Evolutionary conservation across 2,329 filamentous ascomycete genomes (phyloP).

Genomic region (Aspergillus aculeatus): DNA sequence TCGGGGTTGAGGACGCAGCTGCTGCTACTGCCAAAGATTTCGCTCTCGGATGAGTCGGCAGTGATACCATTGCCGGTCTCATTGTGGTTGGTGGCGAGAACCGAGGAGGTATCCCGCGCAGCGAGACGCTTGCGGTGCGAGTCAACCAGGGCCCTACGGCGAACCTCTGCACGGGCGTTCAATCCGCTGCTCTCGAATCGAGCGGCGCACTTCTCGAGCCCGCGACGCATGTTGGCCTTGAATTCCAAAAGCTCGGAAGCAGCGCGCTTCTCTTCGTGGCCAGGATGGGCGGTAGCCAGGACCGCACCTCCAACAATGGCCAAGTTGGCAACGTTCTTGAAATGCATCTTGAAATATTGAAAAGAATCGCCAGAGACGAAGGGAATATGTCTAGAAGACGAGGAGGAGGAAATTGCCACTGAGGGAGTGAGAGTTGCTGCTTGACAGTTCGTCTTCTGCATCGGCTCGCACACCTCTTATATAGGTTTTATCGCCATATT

Average conservation of each 20-base stretch:
- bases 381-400: background rate
- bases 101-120: constrained; percentile 35
- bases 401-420: background rate
- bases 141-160: constrained; percentile 2
- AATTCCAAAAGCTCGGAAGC: constrained; percentile 6
- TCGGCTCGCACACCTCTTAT: background rate
- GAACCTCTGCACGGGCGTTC: constrained; percentile 14
- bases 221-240: constrained; percentile 18
- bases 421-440: background rate
- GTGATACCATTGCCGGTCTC: constrained; percentile 29
- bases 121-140: constrained; percentile 20
- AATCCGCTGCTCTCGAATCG: constrained; percentile 24
- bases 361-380: too few relatives aligned
- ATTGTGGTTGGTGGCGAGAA: constrained; percentile 40
- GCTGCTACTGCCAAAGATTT: constrained; percentile 29
- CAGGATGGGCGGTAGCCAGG: constrained; percentile 8
- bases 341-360: background rate
- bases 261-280: constrained; percentile 7
- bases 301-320: background rate
- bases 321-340: constrained; percentile 1
- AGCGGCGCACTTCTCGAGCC: constrained; percentile 21
- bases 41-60: constrained; percentile 18
- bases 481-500: background rate
- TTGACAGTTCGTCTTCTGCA: background rate
- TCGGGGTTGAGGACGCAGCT: constrained; percentile 52